Evolutionary conservation across 2,329 filamentous ascomycete species (phyloP).

Genomic region (Fonsecaea pedrosoi): DNA sequence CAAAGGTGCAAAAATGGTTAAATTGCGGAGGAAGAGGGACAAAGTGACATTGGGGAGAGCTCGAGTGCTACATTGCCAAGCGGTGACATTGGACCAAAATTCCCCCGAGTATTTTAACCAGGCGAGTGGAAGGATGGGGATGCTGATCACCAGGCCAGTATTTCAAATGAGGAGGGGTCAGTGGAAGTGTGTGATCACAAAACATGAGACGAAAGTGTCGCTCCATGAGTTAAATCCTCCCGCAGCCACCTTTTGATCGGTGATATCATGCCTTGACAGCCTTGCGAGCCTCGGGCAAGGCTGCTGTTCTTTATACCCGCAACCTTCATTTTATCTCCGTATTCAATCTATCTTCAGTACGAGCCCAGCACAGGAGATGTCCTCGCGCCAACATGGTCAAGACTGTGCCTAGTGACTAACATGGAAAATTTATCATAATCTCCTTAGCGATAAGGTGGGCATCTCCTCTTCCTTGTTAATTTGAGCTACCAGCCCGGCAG

Average conservation of each 20-base stretch:
- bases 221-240: no score
- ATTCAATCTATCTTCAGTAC: neutral
- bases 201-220: no score
- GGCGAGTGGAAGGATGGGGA: neutral
- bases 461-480: slow-evolving; percentile 21
- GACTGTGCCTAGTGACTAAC: neutral
- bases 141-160: neutral
- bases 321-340: neutral
- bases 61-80: slow-evolving; percentile 13
- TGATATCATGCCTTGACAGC: neutral
- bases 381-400: neutral
- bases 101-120: slow-evolving; percentile 21
- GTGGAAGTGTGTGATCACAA: no score
- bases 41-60: slow-evolving; percentile 19
- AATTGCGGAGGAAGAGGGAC: slow-evolving; percentile 19
- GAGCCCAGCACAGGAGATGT: slow-evolving; percentile 8
- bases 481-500: slow-evolving; percentile 5
- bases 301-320: neutral
- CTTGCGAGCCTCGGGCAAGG: neutral
- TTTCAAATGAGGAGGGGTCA: no score
- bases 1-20: slow-evolving; percentile 13
- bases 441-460: slow-evolving; percentile 24
- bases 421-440: slow-evolving; percentile 3
- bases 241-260: neutral
- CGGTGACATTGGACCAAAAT: slow-evolving; percentile 17